Evolutionary conservation across 2,329 filamentous ascomycete genomes (phyloP).

Genomic region (Exophiala lecanii-corni): DNA sequence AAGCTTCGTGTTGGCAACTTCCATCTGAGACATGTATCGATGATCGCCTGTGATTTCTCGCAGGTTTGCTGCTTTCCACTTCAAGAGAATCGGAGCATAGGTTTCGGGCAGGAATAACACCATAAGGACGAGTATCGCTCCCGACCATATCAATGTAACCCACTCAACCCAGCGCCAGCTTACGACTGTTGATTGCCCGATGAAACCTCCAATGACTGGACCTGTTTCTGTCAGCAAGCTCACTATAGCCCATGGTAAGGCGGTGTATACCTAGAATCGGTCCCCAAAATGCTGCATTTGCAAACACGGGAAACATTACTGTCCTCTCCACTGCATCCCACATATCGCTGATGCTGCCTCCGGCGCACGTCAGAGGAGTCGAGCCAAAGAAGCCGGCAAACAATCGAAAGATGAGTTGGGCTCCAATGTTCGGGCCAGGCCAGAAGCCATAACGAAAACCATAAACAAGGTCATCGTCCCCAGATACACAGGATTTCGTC

Average conservation of each 20-base stretch:
- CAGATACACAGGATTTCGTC: conserved; percentile 48
- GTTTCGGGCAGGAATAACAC: conserved; percentile 48
- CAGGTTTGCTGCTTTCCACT: conserved; percentile 41
- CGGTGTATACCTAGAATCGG: conserved; percentile 7
- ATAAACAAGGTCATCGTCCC: conserved; percentile 44
- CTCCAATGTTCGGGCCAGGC: conserved; percentile 44
- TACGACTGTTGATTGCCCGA: conserved; percentile 34
- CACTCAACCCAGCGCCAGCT: conserved; percentile 47
- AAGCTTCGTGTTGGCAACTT: conserved; percentile 33
- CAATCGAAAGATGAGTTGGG: conserved; percentile 47
- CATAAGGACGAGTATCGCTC: conserved; percentile 31
- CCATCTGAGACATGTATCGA: conserved; percentile 45
- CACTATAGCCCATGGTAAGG: too few species aligned
- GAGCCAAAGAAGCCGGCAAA: conserved; percentile 48
- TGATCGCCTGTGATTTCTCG: conserved; percentile 38
- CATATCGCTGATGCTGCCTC: conserved; percentile 43
- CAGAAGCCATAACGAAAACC: conserved; percentile 47
- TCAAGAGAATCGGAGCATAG: conserved; percentile 41
- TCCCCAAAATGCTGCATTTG: conserved; percentile 38
- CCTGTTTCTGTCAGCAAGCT: too few species aligned
- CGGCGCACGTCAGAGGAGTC: conserved; percentile 44
- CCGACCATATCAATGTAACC: conserved; percentile 38
- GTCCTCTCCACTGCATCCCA: conserved; percentile 39
- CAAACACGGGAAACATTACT: conserved; percentile 42
- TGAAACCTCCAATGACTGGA: conserved; percentile 43